Evolutionary conservation across 2,329 filamentous ascomycete genomes (phyloP).

Genomic region (Pseudogymnoascus sp.): DNA sequence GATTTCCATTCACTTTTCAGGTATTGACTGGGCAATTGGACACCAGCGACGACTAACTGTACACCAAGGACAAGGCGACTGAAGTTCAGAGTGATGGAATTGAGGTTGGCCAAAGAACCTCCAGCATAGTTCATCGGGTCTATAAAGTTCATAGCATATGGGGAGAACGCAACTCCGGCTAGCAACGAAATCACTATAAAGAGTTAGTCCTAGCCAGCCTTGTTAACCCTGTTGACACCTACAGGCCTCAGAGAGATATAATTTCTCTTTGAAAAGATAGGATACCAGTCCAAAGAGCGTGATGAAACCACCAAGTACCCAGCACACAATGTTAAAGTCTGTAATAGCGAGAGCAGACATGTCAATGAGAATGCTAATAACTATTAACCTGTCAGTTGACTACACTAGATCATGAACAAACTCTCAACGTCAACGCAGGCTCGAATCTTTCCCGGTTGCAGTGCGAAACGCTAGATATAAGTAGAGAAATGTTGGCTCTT

Average conservation of each 20-base stretch:
- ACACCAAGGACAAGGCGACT: slow-evolving; percentile 82
- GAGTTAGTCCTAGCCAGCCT: slow-evolving; percentile 28
- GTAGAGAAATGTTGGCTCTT: no score
- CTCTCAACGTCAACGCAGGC: no score
- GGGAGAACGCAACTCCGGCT: slow-evolving; percentile 72
- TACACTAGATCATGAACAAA: no score
- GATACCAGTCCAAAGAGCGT: slow-evolving; percentile 87
- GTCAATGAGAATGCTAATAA: no score
- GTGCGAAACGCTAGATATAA: no score
- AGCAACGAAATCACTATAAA: slow-evolving; percentile 71
- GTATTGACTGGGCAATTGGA: slow-evolving; percentile 81
- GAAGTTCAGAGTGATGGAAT: slow-evolving; percentile 75
- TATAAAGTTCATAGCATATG: slow-evolving; percentile 69
- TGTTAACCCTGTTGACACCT: slow-evolving; percentile 21
- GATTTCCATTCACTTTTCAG: slow-evolving; percentile 72
- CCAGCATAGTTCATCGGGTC: slow-evolving; percentile 67
- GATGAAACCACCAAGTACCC: slow-evolving; percentile 78
- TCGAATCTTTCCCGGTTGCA: no score
- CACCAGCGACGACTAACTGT: slow-evolving; percentile 80
- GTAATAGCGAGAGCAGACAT: slow-evolving; percentile 42
- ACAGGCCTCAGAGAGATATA: slow-evolving; percentile 87
- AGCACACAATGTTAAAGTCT: slow-evolving; percentile 34
- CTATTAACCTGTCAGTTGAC: no score
- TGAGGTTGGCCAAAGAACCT: slow-evolving; percentile 48
- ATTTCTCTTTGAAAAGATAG: slow-evolving; percentile 81